These are phyloP conservation scores for Saccharomyces jurei DNA, from an alignment of 805 yeast species.

Conservation along the genomic window DNA sequence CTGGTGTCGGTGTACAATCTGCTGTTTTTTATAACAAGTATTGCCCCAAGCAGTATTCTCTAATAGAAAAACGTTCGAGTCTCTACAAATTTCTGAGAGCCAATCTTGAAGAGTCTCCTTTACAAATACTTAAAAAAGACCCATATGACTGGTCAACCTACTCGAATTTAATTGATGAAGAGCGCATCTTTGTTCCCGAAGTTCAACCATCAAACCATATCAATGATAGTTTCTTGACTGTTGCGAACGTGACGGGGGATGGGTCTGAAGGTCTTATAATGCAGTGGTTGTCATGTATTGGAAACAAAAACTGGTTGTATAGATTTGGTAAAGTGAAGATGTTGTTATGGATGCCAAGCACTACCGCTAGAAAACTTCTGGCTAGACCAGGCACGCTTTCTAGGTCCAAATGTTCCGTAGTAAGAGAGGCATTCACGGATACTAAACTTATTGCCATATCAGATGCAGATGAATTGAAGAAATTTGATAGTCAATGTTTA, in stretches of 20 bases:
- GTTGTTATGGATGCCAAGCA: constrained; percentile 58
- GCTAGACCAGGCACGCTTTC: constrained; percentile 44
- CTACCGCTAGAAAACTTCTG: constrained; percentile 53
- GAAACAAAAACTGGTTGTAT: constrained; percentile 66
- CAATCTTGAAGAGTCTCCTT: constrained; percentile 16
- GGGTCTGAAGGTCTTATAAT: constrained; percentile 60
- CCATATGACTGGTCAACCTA: constrained; percentile 68
- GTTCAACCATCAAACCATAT: constrained; percentile 33
- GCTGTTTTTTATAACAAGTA: constrained; percentile 51
- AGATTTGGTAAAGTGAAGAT: constrained; percentile 66
- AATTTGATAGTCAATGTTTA: constrained; percentile 15
- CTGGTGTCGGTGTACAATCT: constrained; percentile 55
- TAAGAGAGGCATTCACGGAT: constrained; percentile 57
- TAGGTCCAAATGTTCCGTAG: constrained; percentile 57
- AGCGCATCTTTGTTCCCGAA: constrained; percentile 37
- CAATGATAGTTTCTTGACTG: constrained; percentile 47
- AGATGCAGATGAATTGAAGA: constrained; percentile 11
- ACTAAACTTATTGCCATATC: constrained; percentile 46
- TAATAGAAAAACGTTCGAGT: constrained; percentile 46
- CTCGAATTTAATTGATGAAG: constrained; percentile 37
- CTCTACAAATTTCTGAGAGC: constrained; percentile 16
- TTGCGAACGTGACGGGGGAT: constrained; percentile 48
- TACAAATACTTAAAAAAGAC: constrained; percentile 34
- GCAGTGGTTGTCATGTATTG: constrained; percentile 67
- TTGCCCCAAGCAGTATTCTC: constrained; percentile 54